Percentiles rank a stretch among this genome's conserved stretches.
phyloP scores from a whole-genome alignment of 345 rosid species.

The Raphanus sativus region DNA sequence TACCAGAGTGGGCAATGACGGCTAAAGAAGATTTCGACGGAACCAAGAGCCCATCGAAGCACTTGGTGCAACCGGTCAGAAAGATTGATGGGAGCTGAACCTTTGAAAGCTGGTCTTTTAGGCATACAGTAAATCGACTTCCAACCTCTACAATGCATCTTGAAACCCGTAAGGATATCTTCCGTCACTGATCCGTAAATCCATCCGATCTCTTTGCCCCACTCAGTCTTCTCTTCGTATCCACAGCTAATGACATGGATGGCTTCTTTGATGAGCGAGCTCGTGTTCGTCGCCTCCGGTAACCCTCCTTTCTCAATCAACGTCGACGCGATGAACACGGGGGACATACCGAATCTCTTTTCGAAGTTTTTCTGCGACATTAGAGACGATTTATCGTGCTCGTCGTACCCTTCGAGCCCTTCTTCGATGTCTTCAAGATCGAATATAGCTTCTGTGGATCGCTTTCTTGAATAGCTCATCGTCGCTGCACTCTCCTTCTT shows the following conservation, averaged over 20 bases:
- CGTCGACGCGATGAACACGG: conserved; percentile 86
- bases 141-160: conserved; percentile 99
- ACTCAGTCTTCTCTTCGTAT: conserved; percentile 93
- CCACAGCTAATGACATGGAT: conserved; percentile 95
- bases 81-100: conserved; percentile 93
- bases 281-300: conserved; percentile 80
- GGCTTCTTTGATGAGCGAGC: conserved; percentile 83
- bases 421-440: conserved; percentile 96
- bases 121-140: conserved; percentile 87
- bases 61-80: conserved; percentile 94
- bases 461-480: conserved; percentile 66
- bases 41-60: conserved; percentile 95
- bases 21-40: conserved; percentile 92
- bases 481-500: conserved; percentile 55
- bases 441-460: conserved; percentile 50
- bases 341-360: conserved; percentile 93
- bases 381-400: conserved; percentile 83
- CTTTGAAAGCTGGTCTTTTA: conserved; percentile 81
- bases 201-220: conserved; percentile 99
- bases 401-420: conserved; percentile 95
- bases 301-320: conserved; percentile 94
- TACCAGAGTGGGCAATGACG: conserved; percentile 96
- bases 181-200: conserved; percentile 92
- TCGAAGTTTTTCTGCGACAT: conserved; percentile 96
- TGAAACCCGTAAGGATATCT: conserved; percentile 87